Conservation (phyloP, 2,329 filamentous ascomycete species). For the Pyricularia grisea region DNA sequence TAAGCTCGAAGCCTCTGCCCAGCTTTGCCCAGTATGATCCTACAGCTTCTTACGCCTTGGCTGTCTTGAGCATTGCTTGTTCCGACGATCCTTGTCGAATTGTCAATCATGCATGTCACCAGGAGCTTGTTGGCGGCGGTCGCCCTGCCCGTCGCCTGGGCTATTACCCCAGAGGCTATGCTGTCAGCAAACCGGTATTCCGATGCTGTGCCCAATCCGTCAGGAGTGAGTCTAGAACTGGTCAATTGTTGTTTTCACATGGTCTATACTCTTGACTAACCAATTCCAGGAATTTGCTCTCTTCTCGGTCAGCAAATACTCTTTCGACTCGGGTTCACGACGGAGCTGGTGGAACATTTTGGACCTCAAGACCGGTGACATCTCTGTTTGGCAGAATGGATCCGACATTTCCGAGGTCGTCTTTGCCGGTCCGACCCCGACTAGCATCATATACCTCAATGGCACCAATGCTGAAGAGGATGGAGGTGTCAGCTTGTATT, state of each 20-base stretch:
- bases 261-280: constrained; percentile 7
- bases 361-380: constrained; percentile 43
- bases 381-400: constrained; percentile 40
- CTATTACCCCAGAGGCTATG: constrained; percentile 21
- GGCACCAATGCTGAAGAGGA: constrained; percentile 33
- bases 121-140: background rate
- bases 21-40: background rate
- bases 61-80: background rate
- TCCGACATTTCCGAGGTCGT: constrained; percentile 43
- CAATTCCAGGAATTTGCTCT: constrained; percentile 29
- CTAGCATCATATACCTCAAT: constrained; percentile 38
- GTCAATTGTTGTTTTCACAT: background rate
- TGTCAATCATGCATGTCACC: background rate
- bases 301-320: constrained; percentile 46
- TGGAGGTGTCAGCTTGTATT: constrained; percentile 27
- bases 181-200: constrained; percentile 22
- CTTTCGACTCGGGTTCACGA: constrained; percentile 43
- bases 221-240: constrained; percentile 17
- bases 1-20: background rate
- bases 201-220: constrained; percentile 20
- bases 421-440: constrained; percentile 42
- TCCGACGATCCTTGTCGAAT: background rate
- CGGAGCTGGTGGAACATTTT: constrained; percentile 41
- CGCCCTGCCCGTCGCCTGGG: constrained; percentile 4
- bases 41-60: background rate